Conservation (phyloP, 78 protist species). For the Chrysochromulina tobinii region DNA sequence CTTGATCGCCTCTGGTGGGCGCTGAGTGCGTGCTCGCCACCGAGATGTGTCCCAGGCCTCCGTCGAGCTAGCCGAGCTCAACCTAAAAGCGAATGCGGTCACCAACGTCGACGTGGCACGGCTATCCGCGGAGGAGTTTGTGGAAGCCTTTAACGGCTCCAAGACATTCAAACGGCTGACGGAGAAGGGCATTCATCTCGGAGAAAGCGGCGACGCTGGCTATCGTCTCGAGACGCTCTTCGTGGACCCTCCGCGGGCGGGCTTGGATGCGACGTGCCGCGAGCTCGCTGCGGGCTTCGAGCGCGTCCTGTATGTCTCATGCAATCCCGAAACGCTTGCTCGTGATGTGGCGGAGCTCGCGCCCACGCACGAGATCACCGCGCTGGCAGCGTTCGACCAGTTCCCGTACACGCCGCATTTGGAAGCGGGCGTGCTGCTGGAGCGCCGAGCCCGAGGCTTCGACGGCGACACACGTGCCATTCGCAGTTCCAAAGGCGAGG, state of each 20-base stretch:
- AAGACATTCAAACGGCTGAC: too few relatives aligned
- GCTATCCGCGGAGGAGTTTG: background rate
- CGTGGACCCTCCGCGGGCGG: slow-evolving; percentile 15
- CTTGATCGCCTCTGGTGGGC: too few relatives aligned
- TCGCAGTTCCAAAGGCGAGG: too few relatives aligned
- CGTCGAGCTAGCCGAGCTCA: background rate
- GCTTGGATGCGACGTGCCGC: background rate
- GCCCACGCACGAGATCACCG: background rate
- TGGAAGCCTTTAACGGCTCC: too few relatives aligned
- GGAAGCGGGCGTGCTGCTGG: background rate
- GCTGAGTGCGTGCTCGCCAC: too few relatives aligned
- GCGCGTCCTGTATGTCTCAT: background rate
- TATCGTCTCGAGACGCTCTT: background rate
- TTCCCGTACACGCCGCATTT: slow-evolving; percentile 3
- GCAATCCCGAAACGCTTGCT: background rate
- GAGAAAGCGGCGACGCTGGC: too few relatives aligned
- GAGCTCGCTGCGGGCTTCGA: background rate
- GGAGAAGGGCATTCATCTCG: too few relatives aligned
- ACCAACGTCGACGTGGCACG: background rate
- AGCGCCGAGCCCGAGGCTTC: background rate
- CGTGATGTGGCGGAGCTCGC: background rate
- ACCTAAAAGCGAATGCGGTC: background rate
- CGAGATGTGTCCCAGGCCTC: too few relatives aligned
- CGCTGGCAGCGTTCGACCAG: background rate
- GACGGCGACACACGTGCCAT: too few relatives aligned